Evolutionary conservation across 805 yeast species (phyloP).

Genomic region (Alloascoidea hylecoeti): DNA sequence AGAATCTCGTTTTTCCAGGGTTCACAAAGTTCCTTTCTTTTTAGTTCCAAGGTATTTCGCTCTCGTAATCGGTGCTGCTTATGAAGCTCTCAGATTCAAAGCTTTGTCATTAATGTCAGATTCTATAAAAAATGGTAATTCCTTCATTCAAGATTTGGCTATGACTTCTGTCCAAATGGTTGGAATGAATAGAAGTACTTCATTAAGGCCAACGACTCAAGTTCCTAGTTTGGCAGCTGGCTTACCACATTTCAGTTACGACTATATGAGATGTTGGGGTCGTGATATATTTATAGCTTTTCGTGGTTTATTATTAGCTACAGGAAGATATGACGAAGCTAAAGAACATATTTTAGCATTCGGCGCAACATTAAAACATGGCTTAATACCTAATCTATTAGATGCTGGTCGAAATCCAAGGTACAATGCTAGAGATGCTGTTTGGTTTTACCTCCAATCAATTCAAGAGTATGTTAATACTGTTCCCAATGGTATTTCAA

Average conservation of each 20-base stretch:
- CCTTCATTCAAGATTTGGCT: slow-evolving; percentile 69
- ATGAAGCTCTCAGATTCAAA: slow-evolving; percentile 63
- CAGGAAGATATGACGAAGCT: slow-evolving; percentile 73
- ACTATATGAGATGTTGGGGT: slow-evolving; percentile 97
- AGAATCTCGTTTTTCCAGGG: slow-evolving; percentile 41
- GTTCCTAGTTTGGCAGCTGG: slow-evolving; percentile 90
- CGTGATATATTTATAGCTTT: slow-evolving; percentile 86
- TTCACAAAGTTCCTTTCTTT: slow-evolving; percentile 60
- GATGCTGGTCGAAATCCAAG: slow-evolving; percentile 93
- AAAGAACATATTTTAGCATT: slow-evolving; percentile 70
- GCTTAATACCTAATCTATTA: slow-evolving; percentile 81
- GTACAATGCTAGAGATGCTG: slow-evolving; percentile 94
- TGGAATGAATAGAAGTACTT: slow-evolving; percentile 58
- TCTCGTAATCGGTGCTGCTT: slow-evolving; percentile 66
- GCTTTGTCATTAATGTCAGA: slow-evolving; percentile 44
- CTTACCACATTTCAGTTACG: slow-evolving; percentile 81
- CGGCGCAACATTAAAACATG: slow-evolving; percentile 88
- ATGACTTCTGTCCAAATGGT: slow-evolving; percentile 81
- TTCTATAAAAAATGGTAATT: slow-evolving; percentile 43
- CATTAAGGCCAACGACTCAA: slow-evolving; percentile 47
- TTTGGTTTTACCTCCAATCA: slow-evolving; percentile 87
- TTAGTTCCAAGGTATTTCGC: slow-evolving; percentile 82
- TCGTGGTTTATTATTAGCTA: slow-evolving; percentile 65
- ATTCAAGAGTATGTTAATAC: slow-evolving; percentile 63
- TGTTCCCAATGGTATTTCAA: slow-evolving; percentile 55